Percentiles rank a stretch among this genome's conserved stretches.
These are phyloP conservation scores for Leishmania amazonensis DNA, from an alignment of 208 protist genomes.

Conservation along the genomic window DNA sequence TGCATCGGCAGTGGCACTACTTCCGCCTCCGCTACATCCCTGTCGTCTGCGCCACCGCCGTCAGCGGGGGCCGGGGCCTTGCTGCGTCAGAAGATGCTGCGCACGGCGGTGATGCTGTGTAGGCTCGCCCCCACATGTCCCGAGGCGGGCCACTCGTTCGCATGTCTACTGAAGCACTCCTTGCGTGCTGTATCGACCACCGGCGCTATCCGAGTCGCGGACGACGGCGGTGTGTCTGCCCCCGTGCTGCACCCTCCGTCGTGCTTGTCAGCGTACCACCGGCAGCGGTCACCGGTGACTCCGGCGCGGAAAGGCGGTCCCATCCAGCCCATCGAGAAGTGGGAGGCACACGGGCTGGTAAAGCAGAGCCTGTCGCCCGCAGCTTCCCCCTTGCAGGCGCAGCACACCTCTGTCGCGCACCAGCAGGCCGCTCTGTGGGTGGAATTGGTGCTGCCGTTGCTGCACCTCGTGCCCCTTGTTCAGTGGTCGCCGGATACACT, in stretches of 20 bases:
- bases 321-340: slow-evolving; percentile 1
- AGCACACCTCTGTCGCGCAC: slow-evolving; percentile 1
- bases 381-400: not conserved
- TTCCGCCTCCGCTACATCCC: not conserved
- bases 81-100: slow-evolving; percentile 24
- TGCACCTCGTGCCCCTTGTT: slow-evolving; percentile 43
- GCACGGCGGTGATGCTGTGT: slow-evolving; percentile 31
- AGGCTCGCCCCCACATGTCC: slow-evolving; percentile 13
- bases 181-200: slow-evolving; percentile 26
- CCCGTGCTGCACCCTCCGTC: not conserved
- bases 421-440: slow-evolving; percentile 21
- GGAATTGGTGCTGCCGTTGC: slow-evolving; percentile 36
- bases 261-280: not conserved
- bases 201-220: slow-evolving; percentile 19
- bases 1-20: slow-evolving; percentile 1
- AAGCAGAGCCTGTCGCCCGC: slow-evolving; percentile 2
- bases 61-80: not conserved
- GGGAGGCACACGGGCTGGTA: not conserved
- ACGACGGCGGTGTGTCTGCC: not conserved
- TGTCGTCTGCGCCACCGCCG: not conserved
- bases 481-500: slow-evolving; percentile 36
- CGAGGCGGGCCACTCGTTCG: slow-evolving; percentile 30
- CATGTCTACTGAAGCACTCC: slow-evolving; percentile 29
- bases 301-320: not conserved
- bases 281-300: not conserved